phyloP scores from a whole-genome alignment of 164 flowering plant genomes.

The Amborella trichopoda region DNA sequence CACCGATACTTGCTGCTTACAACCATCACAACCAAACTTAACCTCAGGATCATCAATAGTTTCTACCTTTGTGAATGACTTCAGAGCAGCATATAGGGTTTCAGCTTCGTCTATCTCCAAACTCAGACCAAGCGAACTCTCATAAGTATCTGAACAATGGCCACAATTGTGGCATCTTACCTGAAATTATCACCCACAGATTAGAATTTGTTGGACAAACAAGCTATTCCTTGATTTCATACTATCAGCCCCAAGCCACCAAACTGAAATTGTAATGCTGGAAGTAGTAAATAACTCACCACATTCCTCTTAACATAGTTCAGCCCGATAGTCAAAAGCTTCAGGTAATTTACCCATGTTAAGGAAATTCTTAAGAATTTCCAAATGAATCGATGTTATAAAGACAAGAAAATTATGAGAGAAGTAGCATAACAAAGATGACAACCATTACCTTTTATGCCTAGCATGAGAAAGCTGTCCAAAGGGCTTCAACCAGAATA shows the following conservation, averaged over 20 bases:
- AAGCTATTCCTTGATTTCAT: too few relatives aligned
- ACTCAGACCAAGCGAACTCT: constrained; percentile 65
- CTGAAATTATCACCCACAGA: constrained; percentile 23
- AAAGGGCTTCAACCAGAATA: not conserved
- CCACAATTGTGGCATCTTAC: constrained; percentile 68
- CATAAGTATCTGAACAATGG: constrained; percentile 59
- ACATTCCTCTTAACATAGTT: not conserved
- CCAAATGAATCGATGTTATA: too few relatives aligned
- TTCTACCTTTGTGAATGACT: constrained; percentile 76
- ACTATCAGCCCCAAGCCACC: too few relatives aligned
- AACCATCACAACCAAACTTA: constrained; percentile 58
- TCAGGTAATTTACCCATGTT: not conserved
- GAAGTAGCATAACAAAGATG: too few relatives aligned
- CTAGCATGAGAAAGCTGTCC: too few relatives aligned
- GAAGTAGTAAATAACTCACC: not conserved
- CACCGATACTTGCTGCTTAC: constrained; percentile 45
- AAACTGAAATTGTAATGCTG: too few relatives aligned
- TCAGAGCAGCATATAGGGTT: constrained; percentile 44
- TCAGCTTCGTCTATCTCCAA: constrained; percentile 73
- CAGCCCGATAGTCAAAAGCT: not conserved
- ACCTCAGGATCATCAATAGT: constrained; percentile 53
- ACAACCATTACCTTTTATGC: too few relatives aligned
- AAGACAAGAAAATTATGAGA: too few relatives aligned
- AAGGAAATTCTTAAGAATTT: not conserved
- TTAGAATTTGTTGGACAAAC: not conserved